Conservation (phyloP, 2,329 filamentous ascomycete species). For the Nemania diffusa region DNA sequence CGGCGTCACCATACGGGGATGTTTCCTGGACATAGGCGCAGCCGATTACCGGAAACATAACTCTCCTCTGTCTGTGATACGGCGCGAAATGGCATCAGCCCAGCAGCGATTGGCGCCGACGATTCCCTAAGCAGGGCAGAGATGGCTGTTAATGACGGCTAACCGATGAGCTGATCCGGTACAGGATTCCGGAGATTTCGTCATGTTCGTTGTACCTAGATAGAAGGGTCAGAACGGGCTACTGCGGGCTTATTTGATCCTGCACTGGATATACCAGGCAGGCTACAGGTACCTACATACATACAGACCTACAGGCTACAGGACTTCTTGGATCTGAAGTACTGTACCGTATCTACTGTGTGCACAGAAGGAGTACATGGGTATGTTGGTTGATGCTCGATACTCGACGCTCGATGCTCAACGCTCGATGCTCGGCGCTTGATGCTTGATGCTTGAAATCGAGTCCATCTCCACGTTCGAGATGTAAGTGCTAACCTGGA, state of each 20-base stretch:
- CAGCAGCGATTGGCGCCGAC: slow-evolving; percentile 24
- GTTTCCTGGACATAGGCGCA: slow-evolving; percentile 21
- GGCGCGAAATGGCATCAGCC: slow-evolving; percentile 21
- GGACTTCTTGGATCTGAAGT: neutral
- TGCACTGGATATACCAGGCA: neutral
- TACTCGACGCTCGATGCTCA: too few relatives aligned
- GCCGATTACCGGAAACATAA: slow-evolving; percentile 35
- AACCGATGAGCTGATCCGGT: slow-evolving; percentile 43
- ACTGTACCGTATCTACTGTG: too few relatives aligned
- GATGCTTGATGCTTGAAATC: slow-evolving; percentile 13
- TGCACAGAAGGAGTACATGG: too few relatives aligned
- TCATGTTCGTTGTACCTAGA: slow-evolving; percentile 31
- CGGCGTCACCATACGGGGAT: slow-evolving; percentile 33
- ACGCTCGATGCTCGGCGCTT: too few relatives aligned
- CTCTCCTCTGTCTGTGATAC: slow-evolving; percentile 16
- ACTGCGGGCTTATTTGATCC: slow-evolving; percentile 13
- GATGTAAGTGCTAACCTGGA: slow-evolving; percentile 6
- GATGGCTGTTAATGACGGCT: slow-evolving; percentile 26
- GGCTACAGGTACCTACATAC: neutral
- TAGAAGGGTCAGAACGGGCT: slow-evolving; percentile 32
- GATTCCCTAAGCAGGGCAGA: slow-evolving; percentile 21
- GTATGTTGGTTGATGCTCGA: too few relatives aligned
- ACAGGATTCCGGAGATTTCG: slow-evolving; percentile 45
- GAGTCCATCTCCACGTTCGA: slow-evolving; percentile 25
- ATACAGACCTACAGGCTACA: neutral